phyloP scores from a whole-genome alignment of 441 rosid genomes.

The Arabidopsis lyrata region DNA sequence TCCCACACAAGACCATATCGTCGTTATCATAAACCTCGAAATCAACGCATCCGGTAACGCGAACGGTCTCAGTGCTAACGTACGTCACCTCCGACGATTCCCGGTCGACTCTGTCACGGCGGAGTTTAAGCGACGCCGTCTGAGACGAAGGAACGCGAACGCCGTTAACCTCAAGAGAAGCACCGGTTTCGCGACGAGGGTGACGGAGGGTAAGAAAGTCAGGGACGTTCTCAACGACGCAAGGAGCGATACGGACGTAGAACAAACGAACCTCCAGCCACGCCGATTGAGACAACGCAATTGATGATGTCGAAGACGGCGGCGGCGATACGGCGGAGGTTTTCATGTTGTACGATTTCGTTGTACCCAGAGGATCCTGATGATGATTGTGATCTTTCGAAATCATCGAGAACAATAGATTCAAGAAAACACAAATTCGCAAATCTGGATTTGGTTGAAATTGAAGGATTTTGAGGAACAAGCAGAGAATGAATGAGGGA shows the following conservation, averaged over 20 bases:
- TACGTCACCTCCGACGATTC: slow-evolving; percentile 87
- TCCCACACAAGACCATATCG: slow-evolving; percentile 73
- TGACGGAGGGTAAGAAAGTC: slow-evolving; percentile 75
- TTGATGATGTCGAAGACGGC: slow-evolving; percentile 36
- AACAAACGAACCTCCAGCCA: slow-evolving; percentile 86
- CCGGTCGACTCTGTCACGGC: slow-evolving; percentile 77
- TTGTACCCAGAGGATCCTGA: slow-evolving; percentile 27
- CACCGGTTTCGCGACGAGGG: slow-evolving; percentile 71
- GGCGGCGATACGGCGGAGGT: slow-evolving; percentile 40
- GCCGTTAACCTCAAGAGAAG: slow-evolving; percentile 85
- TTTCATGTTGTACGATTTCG: slow-evolving; percentile 54
- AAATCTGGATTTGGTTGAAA: slow-evolving; percentile 5
- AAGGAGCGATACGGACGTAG: slow-evolving; percentile 76
- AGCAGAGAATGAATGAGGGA: slow-evolving; percentile 2
- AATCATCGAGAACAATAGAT: slow-evolving; percentile 27
- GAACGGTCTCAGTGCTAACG: slow-evolving; percentile 81
- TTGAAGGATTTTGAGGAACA: slow-evolving; percentile 1
- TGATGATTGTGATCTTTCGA: slow-evolving; percentile 47
- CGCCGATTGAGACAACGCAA: slow-evolving; percentile 47
- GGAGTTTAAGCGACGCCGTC: slow-evolving; percentile 65
- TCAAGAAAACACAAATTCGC: neutral
- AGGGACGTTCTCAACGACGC: slow-evolving; percentile 65
- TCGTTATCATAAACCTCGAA: slow-evolving; percentile 75
- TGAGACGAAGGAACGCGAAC: slow-evolving; percentile 67
- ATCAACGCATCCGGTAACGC: slow-evolving; percentile 79